phyloP scores from a whole-genome alignment of 208 protist species.

The Balamuthia mandrillaris region DNA sequence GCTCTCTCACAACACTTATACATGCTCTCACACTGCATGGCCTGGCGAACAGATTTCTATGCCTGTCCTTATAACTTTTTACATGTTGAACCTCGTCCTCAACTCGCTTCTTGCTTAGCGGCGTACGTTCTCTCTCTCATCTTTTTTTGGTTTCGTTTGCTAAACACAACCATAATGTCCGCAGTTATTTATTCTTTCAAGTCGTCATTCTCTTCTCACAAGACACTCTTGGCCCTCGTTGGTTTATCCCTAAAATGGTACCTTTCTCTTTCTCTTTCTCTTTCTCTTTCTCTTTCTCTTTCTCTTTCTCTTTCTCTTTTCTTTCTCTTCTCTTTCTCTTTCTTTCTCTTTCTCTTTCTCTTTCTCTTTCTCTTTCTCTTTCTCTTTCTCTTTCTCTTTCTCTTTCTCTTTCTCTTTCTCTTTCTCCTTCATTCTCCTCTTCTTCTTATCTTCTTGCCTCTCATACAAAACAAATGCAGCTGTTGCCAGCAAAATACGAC shows the following conservation, averaged over 20 bases:
- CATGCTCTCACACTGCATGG: not conserved
- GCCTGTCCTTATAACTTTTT: slow-evolving; percentile 64
- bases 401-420: not conserved
- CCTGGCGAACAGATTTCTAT: slow-evolving; percentile 46
- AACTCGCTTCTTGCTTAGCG: slow-evolving; percentile 30
- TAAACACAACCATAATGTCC: not conserved
- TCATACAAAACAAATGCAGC: not conserved
- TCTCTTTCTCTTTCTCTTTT: not conserved
- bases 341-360: not conserved
- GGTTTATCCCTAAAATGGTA: slow-evolving; percentile 60
- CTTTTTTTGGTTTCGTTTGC: not conserved
- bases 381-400: not conserved
- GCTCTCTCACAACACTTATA: not conserved
- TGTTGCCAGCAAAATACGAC: slow-evolving; percentile 66
- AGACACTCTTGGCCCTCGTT: slow-evolving; percentile 52
- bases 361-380: not conserved
- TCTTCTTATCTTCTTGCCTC: not conserved
- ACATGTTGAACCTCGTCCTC: slow-evolving; percentile 40
- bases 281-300: not conserved
- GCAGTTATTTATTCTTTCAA: slow-evolving; percentile 40
- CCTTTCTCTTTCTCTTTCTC: not conserved
- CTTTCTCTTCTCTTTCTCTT: not conserved
- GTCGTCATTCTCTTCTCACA: slow-evolving; percentile 48
- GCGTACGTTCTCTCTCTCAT: slow-evolving; percentile 23
- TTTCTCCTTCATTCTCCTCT: not conserved